Conservation (phyloP, 2,329 filamentous ascomycete genomes). For the Acarospora socialis region DNA sequence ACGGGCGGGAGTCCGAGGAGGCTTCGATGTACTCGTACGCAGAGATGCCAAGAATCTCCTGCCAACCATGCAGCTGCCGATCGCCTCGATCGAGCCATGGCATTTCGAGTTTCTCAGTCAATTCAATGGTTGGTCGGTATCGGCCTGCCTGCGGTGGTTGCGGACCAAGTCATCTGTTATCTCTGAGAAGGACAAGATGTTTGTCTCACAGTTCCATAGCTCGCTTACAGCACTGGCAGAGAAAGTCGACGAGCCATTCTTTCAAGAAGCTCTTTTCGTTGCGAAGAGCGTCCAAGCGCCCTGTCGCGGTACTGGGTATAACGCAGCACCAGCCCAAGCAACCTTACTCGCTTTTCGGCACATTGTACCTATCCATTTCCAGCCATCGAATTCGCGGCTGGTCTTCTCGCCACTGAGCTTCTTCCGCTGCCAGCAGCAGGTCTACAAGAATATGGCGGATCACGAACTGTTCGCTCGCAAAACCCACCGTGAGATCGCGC, state of each 20-base stretch:
- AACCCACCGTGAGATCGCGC: slow-evolving; percentile 46
- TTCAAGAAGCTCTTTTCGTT: slow-evolving; percentile 10
- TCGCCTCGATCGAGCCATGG: slow-evolving; percentile 38
- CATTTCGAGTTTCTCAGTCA: slow-evolving; percentile 39
- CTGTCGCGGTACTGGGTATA: neutral
- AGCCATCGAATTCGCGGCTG: slow-evolving; percentile 36
- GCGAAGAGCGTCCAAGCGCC: slow-evolving; percentile 6
- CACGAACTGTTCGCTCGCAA: slow-evolving; percentile 46
- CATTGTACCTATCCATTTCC: slow-evolving; percentile 42
- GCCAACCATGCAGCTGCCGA: slow-evolving; percentile 42
- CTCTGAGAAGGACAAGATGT: slow-evolving; percentile 18
- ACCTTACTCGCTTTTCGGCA: slow-evolving; percentile 38
- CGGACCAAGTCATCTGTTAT: slow-evolving; percentile 8
- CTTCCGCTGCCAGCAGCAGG: slow-evolving; percentile 52
- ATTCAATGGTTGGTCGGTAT: slow-evolving; percentile 28
- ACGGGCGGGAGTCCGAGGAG: slow-evolving; percentile 36
- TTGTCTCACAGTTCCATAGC: slow-evolving; percentile 34
- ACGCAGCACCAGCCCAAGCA: slow-evolving; percentile 3
- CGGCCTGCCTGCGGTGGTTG: slow-evolving; percentile 24
- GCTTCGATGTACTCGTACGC: slow-evolving; percentile 50
- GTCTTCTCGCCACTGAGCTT: slow-evolving; percentile 49
- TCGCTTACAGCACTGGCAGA: slow-evolving; percentile 7
- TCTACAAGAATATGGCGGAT: slow-evolving; percentile 39
- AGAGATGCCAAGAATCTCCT: slow-evolving; percentile 44
- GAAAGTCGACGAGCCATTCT: slow-evolving; percentile 7